Evolutionary conservation across 768 basidiomycete species (phyloP).

Genomic region (Russula lepida): DNA sequence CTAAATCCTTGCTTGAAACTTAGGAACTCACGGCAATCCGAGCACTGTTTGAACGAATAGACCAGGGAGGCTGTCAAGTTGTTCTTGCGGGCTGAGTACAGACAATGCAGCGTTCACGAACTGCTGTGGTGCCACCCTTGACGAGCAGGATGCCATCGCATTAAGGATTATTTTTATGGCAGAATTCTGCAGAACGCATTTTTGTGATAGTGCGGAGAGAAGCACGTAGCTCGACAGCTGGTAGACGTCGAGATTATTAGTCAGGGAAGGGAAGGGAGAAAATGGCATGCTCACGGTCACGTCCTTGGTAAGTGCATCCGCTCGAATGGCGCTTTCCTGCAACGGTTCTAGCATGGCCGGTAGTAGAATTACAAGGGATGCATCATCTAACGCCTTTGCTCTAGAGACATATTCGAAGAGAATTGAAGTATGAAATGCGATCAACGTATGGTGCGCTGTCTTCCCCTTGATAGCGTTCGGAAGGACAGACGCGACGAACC

Average conservation of each 20-base stretch:
- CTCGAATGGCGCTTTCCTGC: conserved; percentile 22
- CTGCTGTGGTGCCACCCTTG: conserved; percentile 44
- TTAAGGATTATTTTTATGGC: conserved; percentile 53
- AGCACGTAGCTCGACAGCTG: conserved; percentile 72
- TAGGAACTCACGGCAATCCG: neutral
- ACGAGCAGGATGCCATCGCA: conserved; percentile 44
- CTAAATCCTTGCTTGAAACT: neutral
- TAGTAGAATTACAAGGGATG: conserved; percentile 53
- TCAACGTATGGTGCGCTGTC: conserved; percentile 49
- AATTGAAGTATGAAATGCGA: conserved; percentile 75
- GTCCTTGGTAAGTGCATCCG: conserved; percentile 34
- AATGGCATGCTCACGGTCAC: conserved; percentile 39
- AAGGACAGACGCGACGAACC: conserved; percentile 60
- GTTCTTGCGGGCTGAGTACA: conserved; percentile 55
- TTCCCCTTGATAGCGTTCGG: conserved; percentile 45
- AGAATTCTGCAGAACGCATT: conserved; percentile 46
- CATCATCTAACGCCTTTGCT: conserved; percentile 51
- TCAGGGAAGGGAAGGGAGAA: rapidly evolving
- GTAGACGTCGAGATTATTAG: neutral
- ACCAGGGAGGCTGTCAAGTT: conserved; percentile 36
- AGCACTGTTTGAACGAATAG: conserved; percentile 9
- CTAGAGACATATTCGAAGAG: conserved; percentile 72
- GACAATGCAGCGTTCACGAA: conserved; percentile 58
- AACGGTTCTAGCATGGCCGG: conserved; percentile 57
- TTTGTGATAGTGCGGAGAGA: conserved; percentile 60